Base-by-base conservation (phyloP, 345 rosid species). In the Eucalyptus polybractea region DNA sequence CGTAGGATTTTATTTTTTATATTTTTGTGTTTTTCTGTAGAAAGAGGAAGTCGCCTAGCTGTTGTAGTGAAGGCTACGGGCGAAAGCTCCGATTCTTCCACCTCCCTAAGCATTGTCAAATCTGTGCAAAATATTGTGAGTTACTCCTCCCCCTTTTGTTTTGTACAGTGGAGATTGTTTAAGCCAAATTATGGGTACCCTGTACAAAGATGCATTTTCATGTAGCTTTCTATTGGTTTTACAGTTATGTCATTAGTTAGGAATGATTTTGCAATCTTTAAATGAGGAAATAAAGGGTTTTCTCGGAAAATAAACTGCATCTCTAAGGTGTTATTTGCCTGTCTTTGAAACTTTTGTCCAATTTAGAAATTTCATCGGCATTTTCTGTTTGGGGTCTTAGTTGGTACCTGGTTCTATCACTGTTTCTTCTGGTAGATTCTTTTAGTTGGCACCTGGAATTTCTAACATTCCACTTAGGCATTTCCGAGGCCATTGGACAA, bases 41-140 rank as follows among this genome's bases (percentile, higher is more conserved):
- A 91, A 50, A 93, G 89, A 87, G 92, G 87, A 91, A 93, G 86
- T 88, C 87, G 90, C 42, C 88, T 90, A 31, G 58, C 89, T 90
- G 51, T 94, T 87, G 86, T 47, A 87, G 93, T 94, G 89, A 97
- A 92, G 91, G 98, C 99, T 83, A 90, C 89, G 13, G 94, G 95
- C 14, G 93, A 96, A 88, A 94, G 92, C 90, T 93, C 96, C 1
- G 96, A 95, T 58, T 91, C 99, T 91, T 95, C 98, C 50, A 90
- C 93, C 87, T 95, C 97, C 87, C 95, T 97, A 37, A 88, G 90
- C 90, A 47, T 95, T 90, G 90, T 95, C 60, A 91, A 93, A 90
- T 93, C 98, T 44, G 93, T 96, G 80, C 96, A 94, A 91, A 93
- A 90, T 92, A 91, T 93, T 90, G 99, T 95, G 90, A 95, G 99